Evolutionary conservation across 768 basidiomycete genomes (phyloP), one percentile per base, ranked within the genome.

Genomic region (Floccularia luteovirens): DNA sequence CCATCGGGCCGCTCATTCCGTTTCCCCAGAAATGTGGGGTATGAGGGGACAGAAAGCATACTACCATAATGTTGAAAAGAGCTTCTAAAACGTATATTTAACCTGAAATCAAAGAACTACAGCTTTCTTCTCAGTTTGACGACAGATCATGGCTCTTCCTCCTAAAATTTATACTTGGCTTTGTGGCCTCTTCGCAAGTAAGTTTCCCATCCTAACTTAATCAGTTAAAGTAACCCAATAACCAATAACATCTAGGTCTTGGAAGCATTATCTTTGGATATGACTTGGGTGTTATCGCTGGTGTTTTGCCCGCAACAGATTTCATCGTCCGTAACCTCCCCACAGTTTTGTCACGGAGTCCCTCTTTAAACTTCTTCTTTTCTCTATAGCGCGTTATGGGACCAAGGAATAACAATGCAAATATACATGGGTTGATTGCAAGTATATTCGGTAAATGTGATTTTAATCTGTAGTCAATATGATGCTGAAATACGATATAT

Each of bases 151-250:
- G 64, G 39, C 55, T 31, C 56, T 69, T 10, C 51, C 64, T 17
- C 67, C 68, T n/a, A 70, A 72, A 45, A 62, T 72, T 24, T 72
- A 72, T 51, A 74, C 70, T 12, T 74, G 69, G 70, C 54, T 74
- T 1, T 74, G 70, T 44, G 72, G 72, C 13, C 54, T 74, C 30
- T 74, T 74, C 40, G 72, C 70, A 8, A 67, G 67, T 66, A 46
- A n/a, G 55, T 56, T 30, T 39, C 19, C 11, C 8, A 4, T n/a
- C n/a, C n/a, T n/a, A n/a, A n/a, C n/a, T n/a, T n/a, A n/a, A n/a
- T n/a, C n/a, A 10, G 2, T 31, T 38, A 19, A 24, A 10, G 25
- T 36, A 27, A 14, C 21, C 12, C 35, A 23, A 10, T 5, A 20
- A n/a, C n/a, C n/a, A n/a, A n/a, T n/a, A n/a, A n/a, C n/a, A n/a